A percentile compares a stretch with the other conserved stretches of the same genome.
These are phyloP conservation scores for Psophocarpus tetragonolobus DNA, from an alignment of 306 rosid species.

Conservation along the genomic window DNA sequence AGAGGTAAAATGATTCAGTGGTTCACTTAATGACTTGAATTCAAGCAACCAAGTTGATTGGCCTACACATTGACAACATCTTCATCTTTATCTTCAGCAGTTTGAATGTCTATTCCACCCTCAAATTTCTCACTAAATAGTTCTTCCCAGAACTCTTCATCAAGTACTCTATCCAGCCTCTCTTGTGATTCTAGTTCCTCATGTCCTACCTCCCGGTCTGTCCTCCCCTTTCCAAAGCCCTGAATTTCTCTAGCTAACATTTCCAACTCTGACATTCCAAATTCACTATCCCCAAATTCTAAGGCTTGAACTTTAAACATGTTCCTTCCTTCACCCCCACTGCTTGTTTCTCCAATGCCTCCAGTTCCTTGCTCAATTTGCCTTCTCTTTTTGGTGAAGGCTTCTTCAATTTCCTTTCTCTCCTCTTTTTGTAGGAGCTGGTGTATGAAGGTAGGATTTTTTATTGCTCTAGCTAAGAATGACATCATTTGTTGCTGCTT, in stretches of 20 bases:
- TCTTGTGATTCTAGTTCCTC: slow-evolving; percentile 46
- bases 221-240: slow-evolving; percentile 54
- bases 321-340: neutral
- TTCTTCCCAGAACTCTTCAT: slow-evolving; percentile 63
- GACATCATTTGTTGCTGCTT: slow-evolving; percentile 87
- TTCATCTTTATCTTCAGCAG: slow-evolving; percentile 32
- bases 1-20: slow-evolving; percentile 22
- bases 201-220: slow-evolving; percentile 41
- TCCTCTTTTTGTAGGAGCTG: slow-evolving; percentile 66
- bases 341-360: slow-evolving; percentile 29
- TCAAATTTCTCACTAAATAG: slow-evolving; percentile 41
- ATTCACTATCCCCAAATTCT: slow-evolving; percentile 46
- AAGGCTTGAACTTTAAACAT: slow-evolving; percentile 58
- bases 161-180: slow-evolving; percentile 57
- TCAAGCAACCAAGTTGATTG: slow-evolving; percentile 50
- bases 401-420: slow-evolving; percentile 60
- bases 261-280: slow-evolving; percentile 74
- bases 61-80: slow-evolving; percentile 56
- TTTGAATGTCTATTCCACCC: slow-evolving; percentile 35
- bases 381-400: slow-evolving; percentile 68
- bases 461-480: slow-evolving; percentile 81
- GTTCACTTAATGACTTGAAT: slow-evolving; percentile 52
- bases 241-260: slow-evolving; percentile 81
- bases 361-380: slow-evolving; percentile 56
- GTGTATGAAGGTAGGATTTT: slow-evolving; percentile 64